Evolutionary conservation across 768 basidiomycete species (phyloP).

Genomic region (Tulasnella sp.): DNA sequence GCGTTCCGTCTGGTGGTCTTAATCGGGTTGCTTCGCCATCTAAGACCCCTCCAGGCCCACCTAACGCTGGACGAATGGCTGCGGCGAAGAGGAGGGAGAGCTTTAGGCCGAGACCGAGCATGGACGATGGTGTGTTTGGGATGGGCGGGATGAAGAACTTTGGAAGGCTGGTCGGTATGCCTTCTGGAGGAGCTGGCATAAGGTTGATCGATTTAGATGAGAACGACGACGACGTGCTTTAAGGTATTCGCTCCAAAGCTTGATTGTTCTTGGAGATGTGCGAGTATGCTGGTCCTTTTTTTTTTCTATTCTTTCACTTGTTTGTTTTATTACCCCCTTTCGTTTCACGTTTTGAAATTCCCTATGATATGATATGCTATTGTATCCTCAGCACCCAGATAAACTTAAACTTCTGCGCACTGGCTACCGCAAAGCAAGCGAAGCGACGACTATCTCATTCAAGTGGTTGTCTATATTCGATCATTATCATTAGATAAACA

Average conservation of each 20-base stretch:
- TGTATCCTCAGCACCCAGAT: background rate
- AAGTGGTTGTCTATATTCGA: background rate
- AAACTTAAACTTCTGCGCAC: background rate
- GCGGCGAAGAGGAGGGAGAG: slow-evolving; percentile 56
- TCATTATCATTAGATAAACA: background rate
- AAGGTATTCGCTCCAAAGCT: background rate
- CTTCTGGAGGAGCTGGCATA: background rate
- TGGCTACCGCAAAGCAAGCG: background rate
- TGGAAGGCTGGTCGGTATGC: slow-evolving; percentile 15
- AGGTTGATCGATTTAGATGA: background rate
- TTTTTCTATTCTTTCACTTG: background rate
- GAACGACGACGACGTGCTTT: background rate
- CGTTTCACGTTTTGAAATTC: background rate
- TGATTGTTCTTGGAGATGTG: background rate
- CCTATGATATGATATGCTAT: background rate
- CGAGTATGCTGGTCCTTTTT: background rate
- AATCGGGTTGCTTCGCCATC: background rate
- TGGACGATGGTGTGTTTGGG: slow-evolving; percentile 43
- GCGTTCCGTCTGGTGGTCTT: slow-evolving; percentile 5
- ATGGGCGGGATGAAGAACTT: slow-evolving; percentile 21
- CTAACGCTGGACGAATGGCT: slow-evolving; percentile 3
- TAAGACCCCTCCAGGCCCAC: slow-evolving; percentile 1
- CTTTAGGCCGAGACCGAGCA: slow-evolving; percentile 75
- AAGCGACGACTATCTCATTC: background rate
- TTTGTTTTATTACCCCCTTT: background rate